Evolutionary conservation across 306 rosid species (phyloP), one percentile per base, ranked within the genome.

Genomic region (Erythrophleum fordii): DNA sequence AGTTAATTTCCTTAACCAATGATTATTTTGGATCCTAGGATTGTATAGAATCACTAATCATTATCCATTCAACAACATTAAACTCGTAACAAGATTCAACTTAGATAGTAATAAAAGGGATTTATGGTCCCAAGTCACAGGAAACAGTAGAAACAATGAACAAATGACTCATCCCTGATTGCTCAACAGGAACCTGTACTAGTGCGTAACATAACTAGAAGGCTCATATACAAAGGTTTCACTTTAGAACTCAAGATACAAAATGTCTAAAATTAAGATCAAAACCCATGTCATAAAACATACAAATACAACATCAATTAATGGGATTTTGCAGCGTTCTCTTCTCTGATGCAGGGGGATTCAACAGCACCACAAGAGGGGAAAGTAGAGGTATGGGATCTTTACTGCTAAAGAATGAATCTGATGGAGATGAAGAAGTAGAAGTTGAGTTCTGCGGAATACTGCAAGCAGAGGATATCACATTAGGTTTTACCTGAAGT

Each of bases 301-400:
- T 55, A 68, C 3, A 51, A 85, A 41, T 69, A 8, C 17, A 79
- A 26, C 35, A 26, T 80, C 83, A 77, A 51, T 82, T 83, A 76
- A 34, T 61, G 87, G 25, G 85, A 82, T 64, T 87, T 89, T 41
- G 83, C 69, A 25, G 73, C 76, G 76, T 80, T 92, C 49, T 80
- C 90, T 62, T 77, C 82, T 82, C 78, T 82, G 62, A 70, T 81
- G 78, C 76, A 69, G 2, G 77, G 67, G 75, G 92, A 79, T 58
- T 87, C 88, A 64, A 90, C 89, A 60, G 86, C 83, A 90, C 46
- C 46, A 88, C 89, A 10, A 92, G 86, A 83, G 97, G 92, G 65
- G 93, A 91, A 52, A 91, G 88, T 0, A 92, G 82, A 56, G 95
- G 95, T 49, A 92, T 92, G 8, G 90, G 92, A 81, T 86, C 93